Evolutionary conservation across 2,329 filamentous ascomycete genomes (phyloP).

Genomic region (Ophiostoma sp.): DNA sequence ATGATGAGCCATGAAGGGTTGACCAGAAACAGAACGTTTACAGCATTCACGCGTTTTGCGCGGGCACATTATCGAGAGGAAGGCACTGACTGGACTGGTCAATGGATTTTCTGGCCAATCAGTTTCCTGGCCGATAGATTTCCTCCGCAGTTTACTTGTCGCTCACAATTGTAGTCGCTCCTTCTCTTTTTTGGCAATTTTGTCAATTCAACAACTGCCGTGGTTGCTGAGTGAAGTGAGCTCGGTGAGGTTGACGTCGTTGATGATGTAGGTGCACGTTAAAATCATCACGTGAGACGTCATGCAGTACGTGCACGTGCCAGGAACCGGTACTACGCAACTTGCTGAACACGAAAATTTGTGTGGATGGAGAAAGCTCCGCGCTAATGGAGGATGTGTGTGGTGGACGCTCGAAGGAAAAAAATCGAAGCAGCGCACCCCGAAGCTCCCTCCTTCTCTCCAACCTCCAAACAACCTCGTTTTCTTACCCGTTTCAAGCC

Average conservation of each 20-base stretch:
- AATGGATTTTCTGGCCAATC: too few species aligned
- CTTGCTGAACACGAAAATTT: constrained; percentile 20
- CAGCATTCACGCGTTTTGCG: not conserved
- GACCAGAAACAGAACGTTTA: not conserved
- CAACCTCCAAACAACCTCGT: constrained; percentile 21
- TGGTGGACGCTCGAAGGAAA: constrained; percentile 20
- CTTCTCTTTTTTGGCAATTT: not conserved
- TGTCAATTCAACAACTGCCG: not conserved
- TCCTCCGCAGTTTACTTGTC: not conserved
- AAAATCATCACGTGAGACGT: not conserved
- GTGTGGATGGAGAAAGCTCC: constrained; percentile 29
- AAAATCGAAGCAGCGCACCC: constrained; percentile 26
- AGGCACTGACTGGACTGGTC: too few species aligned
- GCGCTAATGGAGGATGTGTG: constrained; percentile 23
- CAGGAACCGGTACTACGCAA: constrained; percentile 26
- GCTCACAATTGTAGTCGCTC: not conserved
- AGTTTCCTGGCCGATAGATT: not conserved
- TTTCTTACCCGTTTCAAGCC: not conserved
- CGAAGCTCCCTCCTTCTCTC: constrained; percentile 21
- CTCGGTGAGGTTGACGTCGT: not conserved
- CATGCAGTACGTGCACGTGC: constrained; percentile 8
- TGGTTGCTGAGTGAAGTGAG: not conserved
- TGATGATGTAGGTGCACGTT: not conserved
- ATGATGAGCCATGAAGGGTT: not conserved
- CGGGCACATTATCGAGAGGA: too few species aligned